Base-by-base conservation (phyloP, 1,284 basidiomycete genomes). In the Taiwanofungus camphoratus region DNA sequence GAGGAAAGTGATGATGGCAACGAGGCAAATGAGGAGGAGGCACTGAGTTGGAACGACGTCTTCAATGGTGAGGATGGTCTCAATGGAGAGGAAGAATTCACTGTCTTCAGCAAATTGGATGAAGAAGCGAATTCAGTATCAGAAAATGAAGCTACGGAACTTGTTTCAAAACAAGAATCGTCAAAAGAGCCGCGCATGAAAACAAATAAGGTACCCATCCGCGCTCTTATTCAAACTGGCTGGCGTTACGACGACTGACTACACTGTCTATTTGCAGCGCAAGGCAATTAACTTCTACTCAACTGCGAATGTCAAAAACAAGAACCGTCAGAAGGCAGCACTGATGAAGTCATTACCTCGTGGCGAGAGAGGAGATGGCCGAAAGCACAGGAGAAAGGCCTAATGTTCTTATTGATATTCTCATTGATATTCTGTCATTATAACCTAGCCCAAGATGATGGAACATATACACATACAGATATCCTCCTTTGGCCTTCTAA, bases 231-330 rank as follows among this genome's bases (percentile, higher is more conserved):
- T 7, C 11, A 24, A 22, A 4, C 9, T 33, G 20, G 7, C 34
- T 4, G n/a, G 15, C 4, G 27, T 11, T 18, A 34, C 5, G n/a
- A 34, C 2, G 26, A 27, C 4, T 32, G 2, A 31, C 39, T 48
- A 49, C 24, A 7, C 23, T 5, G 5, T 36, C 9, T n/a, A n/a
- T 30, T 32, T 32, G 20, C 56, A 88, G 87, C 85, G 82, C 70
- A 94, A 92, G 67, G 81, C 90, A 13, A 76, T 77, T 46, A 98
- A 98, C 70, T 99, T 93, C 73, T 97, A 92, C 69, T 82, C 85
- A 5, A 74, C 62, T 36, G 77, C 87, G 2, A 93, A 93, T 57
- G 90, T 93, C 58, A 93, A 94, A 71, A 93, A 92, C 68, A 89
- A 86, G 62, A 92, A 78, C 50, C 76, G 85, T 29, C 64, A 66